Conservation (phyloP, 768 basidiomycete species). For the Cystoderma amianthinum region DNA sequence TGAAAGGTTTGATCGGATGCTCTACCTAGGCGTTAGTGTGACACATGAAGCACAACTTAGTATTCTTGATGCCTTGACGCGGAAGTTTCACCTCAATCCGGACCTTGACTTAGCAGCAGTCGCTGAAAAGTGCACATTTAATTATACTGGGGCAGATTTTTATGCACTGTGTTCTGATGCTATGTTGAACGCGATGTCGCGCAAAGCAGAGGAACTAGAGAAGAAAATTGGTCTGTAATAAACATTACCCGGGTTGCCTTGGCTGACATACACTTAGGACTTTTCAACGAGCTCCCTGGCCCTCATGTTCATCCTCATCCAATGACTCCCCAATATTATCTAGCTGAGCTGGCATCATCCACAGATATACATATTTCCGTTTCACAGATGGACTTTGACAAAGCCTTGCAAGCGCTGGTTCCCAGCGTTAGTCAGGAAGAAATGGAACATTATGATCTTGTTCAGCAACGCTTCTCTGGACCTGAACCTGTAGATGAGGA, state of each 20-base stretch:
- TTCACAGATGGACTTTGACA: constrained; percentile 63
- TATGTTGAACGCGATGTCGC: constrained; percentile 89
- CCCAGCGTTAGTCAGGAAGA: constrained; percentile 84
- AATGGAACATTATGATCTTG: constrained; percentile 73
- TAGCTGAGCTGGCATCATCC: constrained; percentile 68
- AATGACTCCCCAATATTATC: constrained; percentile 85
- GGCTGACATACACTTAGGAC: not conserved
- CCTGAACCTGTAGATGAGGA: not conserved
- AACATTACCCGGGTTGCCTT: no score
- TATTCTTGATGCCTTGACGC: constrained; percentile 84
- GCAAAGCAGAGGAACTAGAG: constrained; percentile 79
- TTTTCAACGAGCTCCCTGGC: constrained; percentile 20
- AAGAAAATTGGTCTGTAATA: constrained; percentile 58
- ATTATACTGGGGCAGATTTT: constrained; percentile 96
- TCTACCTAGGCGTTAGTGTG: constrained; percentile 90
- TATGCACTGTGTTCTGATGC: constrained; percentile 98
- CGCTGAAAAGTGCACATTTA: constrained; percentile 78
- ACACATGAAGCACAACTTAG: constrained; percentile 80
- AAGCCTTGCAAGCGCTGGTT: constrained; percentile 61
- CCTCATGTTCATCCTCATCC: constrained; percentile 50
- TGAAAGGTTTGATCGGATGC: constrained; percentile 88
- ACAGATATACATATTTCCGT: constrained; percentile 70
- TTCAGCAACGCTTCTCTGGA: constrained; percentile 63
- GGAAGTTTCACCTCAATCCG: constrained; percentile 83
- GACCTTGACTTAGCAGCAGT: constrained; percentile 54